Evolutionary conservation across 2,329 filamentous ascomycete species (phyloP), one percentile per base, ranked within the genome.

Genomic region (Ophiostoma himal-ulmi): DNA sequence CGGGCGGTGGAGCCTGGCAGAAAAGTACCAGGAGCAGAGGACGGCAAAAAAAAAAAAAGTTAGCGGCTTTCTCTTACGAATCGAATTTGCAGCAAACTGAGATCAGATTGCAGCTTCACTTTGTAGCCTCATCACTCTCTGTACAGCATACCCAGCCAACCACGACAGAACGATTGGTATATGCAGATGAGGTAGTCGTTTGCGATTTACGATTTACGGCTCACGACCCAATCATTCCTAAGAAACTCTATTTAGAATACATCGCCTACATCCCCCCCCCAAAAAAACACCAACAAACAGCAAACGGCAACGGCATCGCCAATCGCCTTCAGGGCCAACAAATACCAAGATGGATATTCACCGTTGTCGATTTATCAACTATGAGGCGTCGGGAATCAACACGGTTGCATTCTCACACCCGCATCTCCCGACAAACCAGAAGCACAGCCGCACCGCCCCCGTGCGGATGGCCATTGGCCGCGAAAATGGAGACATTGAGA

Each of bases 401-500:
- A 90, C 93, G 73, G 87, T 98, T 78, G 93, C 94, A 75, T 98
- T 99, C 80, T 97, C 95, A 6, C 92, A 97, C 78, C 84, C 91
- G 26, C 82, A 77, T 64, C 74, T 84, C 79, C 30, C 82, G 79
- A 68, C 80, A 72, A 74, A 81, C 68, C 80, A 80, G 74, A 81
- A 84, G 72, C 79, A 81, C 73, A 81, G 79, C 78, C 85, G 80
- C 75, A 83, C 85, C 30, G 86, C 84, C 73, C 88, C 85, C 69
- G 85, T 93, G 70, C 88, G 93, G 75, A 86, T 98, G 70, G 95
- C 95, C 1, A 87, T 99, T 76, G 95, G 95, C 72, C 90, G 95
- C 74, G 91, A 92, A 71, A 97, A 98, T 78, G 95, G 95, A 75
- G 92, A 97, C 77, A 95, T 99, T 75, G 95, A 99, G 81, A 93